These are phyloP conservation scores for Colletotrichum magnum DNA, from an alignment of 2,329 filamentous ascomycete species.

Conservation along the genomic window DNA sequence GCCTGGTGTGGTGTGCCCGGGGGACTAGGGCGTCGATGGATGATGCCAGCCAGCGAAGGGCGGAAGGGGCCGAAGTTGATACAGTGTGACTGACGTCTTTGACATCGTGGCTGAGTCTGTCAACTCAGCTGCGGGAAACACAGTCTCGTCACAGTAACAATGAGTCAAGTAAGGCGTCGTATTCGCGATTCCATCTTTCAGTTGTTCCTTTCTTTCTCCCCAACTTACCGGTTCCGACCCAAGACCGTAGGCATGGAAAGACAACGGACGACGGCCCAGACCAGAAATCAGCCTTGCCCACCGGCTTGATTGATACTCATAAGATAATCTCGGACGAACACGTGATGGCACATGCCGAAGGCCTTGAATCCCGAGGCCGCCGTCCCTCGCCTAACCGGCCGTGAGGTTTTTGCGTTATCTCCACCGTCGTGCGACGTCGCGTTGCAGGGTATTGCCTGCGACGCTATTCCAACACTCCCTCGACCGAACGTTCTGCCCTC, in stretches of 20 bases:
- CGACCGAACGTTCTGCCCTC: too few relatives aligned
- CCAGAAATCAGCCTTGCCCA: neutral
- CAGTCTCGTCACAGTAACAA: neutral
- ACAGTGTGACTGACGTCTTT: neutral
- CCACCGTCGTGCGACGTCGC: conserved; percentile 31
- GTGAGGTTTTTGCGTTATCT: neutral
- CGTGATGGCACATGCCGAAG: conserved; percentile 4
- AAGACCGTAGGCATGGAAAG: too few relatives aligned
- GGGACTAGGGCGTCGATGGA: neutral
- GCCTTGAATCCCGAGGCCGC: neutral
- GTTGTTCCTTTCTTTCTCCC: neutral
- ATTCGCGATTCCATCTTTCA: neutral
- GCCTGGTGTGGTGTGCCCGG: neutral
- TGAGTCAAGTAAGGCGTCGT: too few relatives aligned
- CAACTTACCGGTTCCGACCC: neutral
- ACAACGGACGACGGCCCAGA: conserved; percentile 4
- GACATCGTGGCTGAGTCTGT: neutral
- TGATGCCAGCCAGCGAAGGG: neutral
- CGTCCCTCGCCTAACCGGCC: neutral
- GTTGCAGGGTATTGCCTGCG: conserved; percentile 19
- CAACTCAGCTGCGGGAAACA: neutral
- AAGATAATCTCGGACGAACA: neutral
- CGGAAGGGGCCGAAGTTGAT: neutral
- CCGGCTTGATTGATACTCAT: neutral
- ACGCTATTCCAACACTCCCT: neutral